Conservation (phyloP, 2,329 filamentous ascomycete species). For the Chrysoporthe cubensis region DNA sequence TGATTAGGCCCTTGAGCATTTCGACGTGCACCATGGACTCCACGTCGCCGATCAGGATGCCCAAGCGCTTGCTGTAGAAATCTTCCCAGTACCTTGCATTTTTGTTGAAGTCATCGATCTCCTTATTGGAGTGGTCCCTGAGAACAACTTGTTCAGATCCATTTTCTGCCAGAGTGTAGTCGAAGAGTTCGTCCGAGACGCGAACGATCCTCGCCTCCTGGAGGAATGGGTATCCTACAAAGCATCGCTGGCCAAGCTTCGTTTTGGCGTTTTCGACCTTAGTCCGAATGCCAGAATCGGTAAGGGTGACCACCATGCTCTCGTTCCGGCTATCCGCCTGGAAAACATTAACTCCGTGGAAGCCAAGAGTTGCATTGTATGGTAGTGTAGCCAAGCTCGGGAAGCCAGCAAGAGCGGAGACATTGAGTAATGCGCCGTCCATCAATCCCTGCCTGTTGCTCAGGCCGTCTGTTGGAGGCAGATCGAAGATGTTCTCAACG, state of each 20-base stretch:
- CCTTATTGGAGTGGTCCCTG: constrained; percentile 72
- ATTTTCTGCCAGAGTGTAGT: constrained; percentile 73
- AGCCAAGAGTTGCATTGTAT: constrained; percentile 79
- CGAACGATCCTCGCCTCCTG: constrained; percentile 89
- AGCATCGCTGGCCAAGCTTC: constrained; percentile 83
- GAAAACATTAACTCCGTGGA: constrained; percentile 92
- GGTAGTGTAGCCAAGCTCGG: constrained; percentile 86
- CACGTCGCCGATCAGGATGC: constrained; percentile 82
- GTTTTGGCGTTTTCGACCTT: constrained; percentile 73
- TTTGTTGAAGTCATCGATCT: constrained; percentile 82
- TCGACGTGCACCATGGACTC: constrained; percentile 91
- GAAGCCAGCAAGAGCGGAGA: constrained; percentile 87
- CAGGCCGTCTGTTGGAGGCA: constrained; percentile 88
- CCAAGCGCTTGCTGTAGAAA: constrained; percentile 88
- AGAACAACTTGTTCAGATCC: constrained; percentile 65
- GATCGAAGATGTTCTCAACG: constrained; percentile 93
- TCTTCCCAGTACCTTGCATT: constrained; percentile 84
- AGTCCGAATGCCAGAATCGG: constrained; percentile 72
- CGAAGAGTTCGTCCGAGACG: constrained; percentile 92
- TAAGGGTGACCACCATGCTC: constrained; percentile 89
- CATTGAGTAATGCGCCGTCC: constrained; percentile 80
- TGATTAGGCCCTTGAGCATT: constrained; percentile 87
- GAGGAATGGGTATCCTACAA: constrained; percentile 92
- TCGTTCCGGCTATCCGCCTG: constrained; percentile 95
- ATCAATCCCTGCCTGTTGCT: constrained; percentile 84